A percentile compares a stretch with the other conserved stretches of the same genome.
These are phyloP conservation scores for Globisporangium nodosum DNA, from an alignment of 352 stramenopile species.

Conservation along the genomic window DNA sequence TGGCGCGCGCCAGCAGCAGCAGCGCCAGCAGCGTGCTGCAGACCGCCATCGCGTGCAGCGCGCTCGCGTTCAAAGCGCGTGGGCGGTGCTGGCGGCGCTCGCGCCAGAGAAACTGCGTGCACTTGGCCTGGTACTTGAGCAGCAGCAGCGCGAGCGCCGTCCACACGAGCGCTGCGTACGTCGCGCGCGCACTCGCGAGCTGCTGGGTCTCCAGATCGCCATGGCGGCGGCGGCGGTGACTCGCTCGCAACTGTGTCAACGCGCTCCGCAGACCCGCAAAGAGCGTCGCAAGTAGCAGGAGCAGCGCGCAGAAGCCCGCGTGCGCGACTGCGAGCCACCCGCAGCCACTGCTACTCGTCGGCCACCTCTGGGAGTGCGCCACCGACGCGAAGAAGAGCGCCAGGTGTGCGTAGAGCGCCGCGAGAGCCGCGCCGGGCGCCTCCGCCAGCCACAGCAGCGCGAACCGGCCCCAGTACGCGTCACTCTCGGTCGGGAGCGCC, in stretches of 20 bases:
- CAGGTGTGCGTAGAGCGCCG: conserved; percentile 1
- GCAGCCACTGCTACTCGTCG: background rate
- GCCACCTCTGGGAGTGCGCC: background rate
- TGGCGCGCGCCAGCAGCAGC: conserved; percentile 2
- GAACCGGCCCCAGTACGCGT: background rate
- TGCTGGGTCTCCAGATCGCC: background rate
- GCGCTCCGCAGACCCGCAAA: conserved; percentile 4
- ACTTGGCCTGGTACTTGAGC: conserved; percentile 15
- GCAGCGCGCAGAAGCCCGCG: conserved; percentile 1
- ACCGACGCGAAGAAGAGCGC: background rate
- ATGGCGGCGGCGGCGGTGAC: background rate
- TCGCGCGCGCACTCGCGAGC: background rate
- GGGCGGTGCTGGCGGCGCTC: conserved; percentile 8
- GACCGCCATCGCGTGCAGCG: conserved; percentile 9
- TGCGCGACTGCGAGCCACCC: conserved; percentile 1
- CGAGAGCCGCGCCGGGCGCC: background rate
- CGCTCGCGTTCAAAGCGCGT: background rate
- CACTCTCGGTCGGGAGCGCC: background rate
- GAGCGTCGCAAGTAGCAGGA: conserved; percentile 4
- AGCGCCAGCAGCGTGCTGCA: conserved; percentile 4
- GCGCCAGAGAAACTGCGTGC: conserved; percentile 12
- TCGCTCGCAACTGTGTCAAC: background rate
- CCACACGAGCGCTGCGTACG: conserved; percentile 9
- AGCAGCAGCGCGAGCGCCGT: conserved; percentile 8
- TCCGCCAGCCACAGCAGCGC: conserved; percentile 1